Percentiles rank a stretch among this genome's conserved stretches.
Evolutionary conservation across 169 alveolate species (phyloP).

Genomic region (Plasmodium berghei): DNA sequence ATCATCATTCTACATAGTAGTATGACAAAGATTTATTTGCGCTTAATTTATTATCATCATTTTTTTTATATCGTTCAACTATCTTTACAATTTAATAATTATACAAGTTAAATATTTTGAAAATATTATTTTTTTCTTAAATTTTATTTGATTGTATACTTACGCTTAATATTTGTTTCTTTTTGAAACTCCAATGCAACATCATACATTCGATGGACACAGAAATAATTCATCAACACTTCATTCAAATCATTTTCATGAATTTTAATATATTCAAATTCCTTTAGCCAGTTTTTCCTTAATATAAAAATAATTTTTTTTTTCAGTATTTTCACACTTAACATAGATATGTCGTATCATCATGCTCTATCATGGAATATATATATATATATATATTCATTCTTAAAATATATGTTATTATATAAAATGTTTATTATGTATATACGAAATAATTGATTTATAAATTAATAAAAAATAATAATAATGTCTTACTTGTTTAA

Average conservation of each 20-base stretch:
- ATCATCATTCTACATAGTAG: constrained; percentile 76
- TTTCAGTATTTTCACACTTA: not conserved
- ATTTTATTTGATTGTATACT: not conserved
- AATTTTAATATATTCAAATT: constrained; percentile 61
- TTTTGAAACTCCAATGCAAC: constrained; percentile 72
- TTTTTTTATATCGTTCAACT: constrained; percentile 11
- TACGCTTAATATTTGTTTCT: constrained; percentile 66
- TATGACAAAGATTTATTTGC: constrained; percentile 44
- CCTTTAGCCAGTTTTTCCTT: constrained; percentile 72
- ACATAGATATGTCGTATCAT: not conserved
- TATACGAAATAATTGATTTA: no score
- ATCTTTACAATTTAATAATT: not conserved
- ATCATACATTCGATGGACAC: constrained; percentile 74
- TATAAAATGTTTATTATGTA: not conserved
- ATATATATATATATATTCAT: not conserved
- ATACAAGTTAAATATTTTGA: not conserved
- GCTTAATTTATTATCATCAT: constrained; percentile 54
- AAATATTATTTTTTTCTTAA: not conserved
- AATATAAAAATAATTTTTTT: constrained; percentile 1
- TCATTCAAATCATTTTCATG: constrained; percentile 70
- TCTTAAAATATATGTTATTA: not conserved
- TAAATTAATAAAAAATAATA: not conserved
- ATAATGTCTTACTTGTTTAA: constrained; percentile 64
- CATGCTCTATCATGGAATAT: not conserved
- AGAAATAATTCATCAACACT: constrained; percentile 68